Evolutionary conservation across 1,284 basidiomycete genomes (phyloP), one percentile per base, ranked within the genome.

Genomic region (Pyrrhoderma noxium): DNA sequence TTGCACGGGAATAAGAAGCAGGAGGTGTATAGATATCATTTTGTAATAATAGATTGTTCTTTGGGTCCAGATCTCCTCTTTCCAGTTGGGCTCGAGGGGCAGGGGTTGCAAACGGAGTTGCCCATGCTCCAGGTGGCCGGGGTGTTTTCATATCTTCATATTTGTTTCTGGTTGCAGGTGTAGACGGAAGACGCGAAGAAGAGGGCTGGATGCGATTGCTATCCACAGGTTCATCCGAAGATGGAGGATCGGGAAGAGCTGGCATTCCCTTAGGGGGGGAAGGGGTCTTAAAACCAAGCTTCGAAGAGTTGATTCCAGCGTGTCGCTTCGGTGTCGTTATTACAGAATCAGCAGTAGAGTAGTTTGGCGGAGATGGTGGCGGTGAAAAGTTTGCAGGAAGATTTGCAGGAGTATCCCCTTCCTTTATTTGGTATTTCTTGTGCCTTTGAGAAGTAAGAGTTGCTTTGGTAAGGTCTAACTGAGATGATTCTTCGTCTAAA

Each of bases 81-180:
- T 8, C 23, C n/a, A 38, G 25, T 16, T 31, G 31, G 14, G 34
- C 16, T 19, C 42, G 8, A 2, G 50, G 16, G 23, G 18, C 40
- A 16, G 62, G 60, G 21, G 60, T 61, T 14, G 59, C 59, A 39
- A 3, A 76, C 75, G 3, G 68, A 62, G 70, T 63, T n/a, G 70
- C 62, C 84, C 83, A 88, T 37, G 74, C 82, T 23, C 85, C 85
- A 31, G 84, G 84, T 13, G 80, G 79, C 57, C 70, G 73, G 1
- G 81, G 81, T n/a, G 81, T 85, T 65, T 82, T 82, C 57, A 70
- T 65, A 22, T 66, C 55, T 0, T 72, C 73, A 13, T 67, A 58
- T 40, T 47, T 49, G 47, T 71, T 60, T 19, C 57, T 54, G 41
- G 53, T 53, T 23, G 51, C 53, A 25, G 53, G 57, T 40, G 51